Percentiles rank a stretch among this genome's conserved stretches.
These are phyloP conservation scores for Wickerhamiella qilinensis DNA, from an alignment of 805 yeast genomes.

Conservation along the genomic window DNA sequence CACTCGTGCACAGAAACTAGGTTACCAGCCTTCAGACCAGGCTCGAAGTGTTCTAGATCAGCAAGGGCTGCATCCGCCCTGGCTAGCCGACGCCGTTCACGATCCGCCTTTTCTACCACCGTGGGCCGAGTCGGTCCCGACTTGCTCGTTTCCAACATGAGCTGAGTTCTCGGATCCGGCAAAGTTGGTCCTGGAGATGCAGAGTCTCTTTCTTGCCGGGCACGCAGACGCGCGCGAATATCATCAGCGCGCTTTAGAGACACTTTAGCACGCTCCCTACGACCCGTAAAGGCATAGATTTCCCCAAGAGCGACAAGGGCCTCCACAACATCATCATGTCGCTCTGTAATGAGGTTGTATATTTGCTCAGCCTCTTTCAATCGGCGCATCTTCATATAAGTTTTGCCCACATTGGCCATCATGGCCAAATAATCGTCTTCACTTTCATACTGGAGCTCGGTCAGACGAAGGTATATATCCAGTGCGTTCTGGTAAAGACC, in stretches of 20 bases:
- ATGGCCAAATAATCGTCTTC: constrained; percentile 20
- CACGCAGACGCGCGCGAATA: constrained; percentile 7
- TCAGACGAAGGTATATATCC: constrained; percentile 41
- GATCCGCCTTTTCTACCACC: constrained; percentile 15
- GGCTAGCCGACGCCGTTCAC: constrained; percentile 43
- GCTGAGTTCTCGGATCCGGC: constrained; percentile 2
- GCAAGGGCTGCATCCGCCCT: constrained; percentile 18
- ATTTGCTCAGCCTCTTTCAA: constrained; percentile 18
- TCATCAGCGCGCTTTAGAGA: constrained; percentile 17
- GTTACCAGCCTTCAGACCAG: constrained; percentile 34
- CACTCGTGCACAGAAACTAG: constrained; percentile 56
- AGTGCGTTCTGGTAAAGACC: constrained; percentile 67
- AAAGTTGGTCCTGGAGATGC: neutral
- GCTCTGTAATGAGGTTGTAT: constrained; percentile 13
- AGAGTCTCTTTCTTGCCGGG: neutral
- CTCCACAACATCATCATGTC: constrained; percentile 39
- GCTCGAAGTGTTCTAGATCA: constrained; percentile 36
- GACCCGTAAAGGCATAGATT: constrained; percentile 35
- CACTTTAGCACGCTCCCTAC: constrained; percentile 18
- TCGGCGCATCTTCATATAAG: constrained; percentile 58
- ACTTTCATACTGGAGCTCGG: constrained; percentile 23
- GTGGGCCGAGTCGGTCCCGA: constrained; percentile 6
- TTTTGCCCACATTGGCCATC: constrained; percentile 50
- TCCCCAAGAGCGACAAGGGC: constrained; percentile 69
- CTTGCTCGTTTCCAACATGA: neutral